These are phyloP conservation scores for Talaromyces sp. DNA, from an alignment of 2,329 filamentous ascomycete genomes.

Conservation along the genomic window DNA sequence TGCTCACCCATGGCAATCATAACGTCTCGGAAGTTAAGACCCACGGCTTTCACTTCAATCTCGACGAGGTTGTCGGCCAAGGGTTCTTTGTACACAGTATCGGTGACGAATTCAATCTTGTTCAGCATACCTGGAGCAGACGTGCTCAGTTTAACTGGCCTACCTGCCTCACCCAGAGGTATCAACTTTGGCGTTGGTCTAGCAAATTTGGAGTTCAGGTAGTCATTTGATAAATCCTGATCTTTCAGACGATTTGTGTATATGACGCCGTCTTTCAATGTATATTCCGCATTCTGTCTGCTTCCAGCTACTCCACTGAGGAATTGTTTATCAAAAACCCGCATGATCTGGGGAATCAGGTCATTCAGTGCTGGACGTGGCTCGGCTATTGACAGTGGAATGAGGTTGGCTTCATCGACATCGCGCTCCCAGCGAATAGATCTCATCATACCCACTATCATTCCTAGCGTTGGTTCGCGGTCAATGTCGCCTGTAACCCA, in stretches of 20 bases:
- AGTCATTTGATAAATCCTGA: slow-evolving; percentile 19
- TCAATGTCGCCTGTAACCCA: slow-evolving; percentile 32
- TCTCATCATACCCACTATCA: slow-evolving; percentile 31
- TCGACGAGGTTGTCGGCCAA: slow-evolving; percentile 22
- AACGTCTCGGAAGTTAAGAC: slow-evolving; percentile 27
- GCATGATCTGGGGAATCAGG: slow-evolving; percentile 12
- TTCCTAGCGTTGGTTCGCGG: slow-evolving; percentile 23
- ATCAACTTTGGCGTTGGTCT: slow-evolving; percentile 17
- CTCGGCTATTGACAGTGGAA: slow-evolving; percentile 21
- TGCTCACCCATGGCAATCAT: slow-evolving; percentile 23
- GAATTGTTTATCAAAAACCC: slow-evolving; percentile 21
- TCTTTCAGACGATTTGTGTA: slow-evolving; percentile 23
- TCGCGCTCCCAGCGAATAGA: slow-evolving; percentile 32
- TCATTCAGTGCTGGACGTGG: background rate
- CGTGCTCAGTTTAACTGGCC: slow-evolving; percentile 19
- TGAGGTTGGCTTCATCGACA: slow-evolving; percentile 25
- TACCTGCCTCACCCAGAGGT: slow-evolving; percentile 13
- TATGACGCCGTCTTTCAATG: slow-evolving; percentile 17
- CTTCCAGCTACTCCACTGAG: slow-evolving; percentile 4
- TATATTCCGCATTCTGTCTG: slow-evolving; percentile 21
- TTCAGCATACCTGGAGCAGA: slow-evolving; percentile 18
- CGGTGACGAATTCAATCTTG: slow-evolving; percentile 20
- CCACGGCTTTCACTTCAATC: slow-evolving; percentile 25
- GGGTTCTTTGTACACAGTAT: slow-evolving; percentile 17
- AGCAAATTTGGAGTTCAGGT: slow-evolving; percentile 16